phyloP scores from a whole-genome alignment of 192 early-diverging fungal genomes.

The Coemansia umbellata region DNA sequence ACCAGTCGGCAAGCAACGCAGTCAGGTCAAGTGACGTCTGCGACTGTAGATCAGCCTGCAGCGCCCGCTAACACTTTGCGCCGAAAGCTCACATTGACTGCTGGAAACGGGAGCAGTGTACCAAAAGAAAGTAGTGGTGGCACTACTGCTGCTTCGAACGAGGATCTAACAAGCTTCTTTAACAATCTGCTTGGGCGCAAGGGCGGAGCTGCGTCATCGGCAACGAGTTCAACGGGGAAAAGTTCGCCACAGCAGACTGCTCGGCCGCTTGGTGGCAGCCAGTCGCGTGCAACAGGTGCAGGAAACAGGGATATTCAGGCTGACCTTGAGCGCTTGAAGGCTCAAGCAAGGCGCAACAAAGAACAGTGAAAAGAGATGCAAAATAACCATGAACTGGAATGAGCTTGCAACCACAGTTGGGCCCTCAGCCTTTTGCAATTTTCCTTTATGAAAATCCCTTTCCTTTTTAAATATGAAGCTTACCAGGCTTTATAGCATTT shows the following conservation, averaged over 20 bases:
- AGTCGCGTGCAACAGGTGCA: constrained; percentile 11
- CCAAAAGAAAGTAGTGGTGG: not conserved
- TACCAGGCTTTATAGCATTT: no score
- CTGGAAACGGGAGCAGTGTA: not conserved
- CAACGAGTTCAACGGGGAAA: constrained; percentile 28
- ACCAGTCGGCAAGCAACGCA: constrained; percentile 1
- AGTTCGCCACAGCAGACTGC: constrained; percentile 39
- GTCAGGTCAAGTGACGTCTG: not conserved
- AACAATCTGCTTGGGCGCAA: constrained; percentile 74
- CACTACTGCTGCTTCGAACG: constrained; percentile 54
- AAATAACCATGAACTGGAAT: no score
- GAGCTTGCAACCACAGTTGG: no score
- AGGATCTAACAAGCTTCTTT: constrained; percentile 88
- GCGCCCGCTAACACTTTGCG: not conserved
- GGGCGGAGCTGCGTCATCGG: constrained; percentile 29
- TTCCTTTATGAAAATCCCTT: no score
- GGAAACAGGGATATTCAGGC: constrained; percentile 40
- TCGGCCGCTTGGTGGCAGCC: constrained; percentile 13
- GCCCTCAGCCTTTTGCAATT: no score
- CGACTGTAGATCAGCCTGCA: not conserved
- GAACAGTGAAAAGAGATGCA: no score
- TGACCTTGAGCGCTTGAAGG: constrained; percentile 45
- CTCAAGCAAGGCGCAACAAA: constrained; percentile 41
- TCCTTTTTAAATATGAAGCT: no score
- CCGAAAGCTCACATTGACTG: not conserved